A percentile compares a stretch with the other conserved stretches of the same genome.
phyloP scores from a whole-genome alignment of 1,284 basidiomycete genomes.

The Paramarasmius palmivorus region DNA sequence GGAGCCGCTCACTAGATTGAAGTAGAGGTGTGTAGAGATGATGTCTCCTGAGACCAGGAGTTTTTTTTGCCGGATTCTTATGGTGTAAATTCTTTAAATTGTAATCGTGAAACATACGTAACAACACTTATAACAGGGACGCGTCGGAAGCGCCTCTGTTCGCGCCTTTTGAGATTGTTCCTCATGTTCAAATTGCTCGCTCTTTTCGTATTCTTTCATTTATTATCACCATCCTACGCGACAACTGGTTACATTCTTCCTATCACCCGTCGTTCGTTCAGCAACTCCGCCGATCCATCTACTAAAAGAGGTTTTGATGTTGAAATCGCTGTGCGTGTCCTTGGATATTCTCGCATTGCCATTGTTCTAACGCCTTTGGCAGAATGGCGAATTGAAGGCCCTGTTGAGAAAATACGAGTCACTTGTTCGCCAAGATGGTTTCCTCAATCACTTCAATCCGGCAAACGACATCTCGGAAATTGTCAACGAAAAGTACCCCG shows the following conservation, averaged over 20 bases:
- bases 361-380: background rate
- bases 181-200: constrained; percentile 2
- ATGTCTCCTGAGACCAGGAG: too few relatives aligned
- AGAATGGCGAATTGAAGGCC: constrained; percentile 4
- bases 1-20: too few relatives aligned
- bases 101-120: too few relatives aligned
- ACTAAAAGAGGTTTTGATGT: constrained; percentile 2
- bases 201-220: background rate
- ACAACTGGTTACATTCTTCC: constrained; percentile 4
- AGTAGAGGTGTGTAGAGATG: too few relatives aligned
- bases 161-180: background rate
- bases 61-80: too few relatives aligned
- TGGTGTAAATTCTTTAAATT: too few relatives aligned
- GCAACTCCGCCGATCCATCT: background rate
- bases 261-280: constrained; percentile 9
- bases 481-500: constrained; percentile 15
- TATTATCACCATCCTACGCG: background rate
- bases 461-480: constrained; percentile 8
- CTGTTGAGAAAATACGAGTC: constrained; percentile 7
- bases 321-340: background rate
- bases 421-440: background rate
- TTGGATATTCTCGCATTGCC: background rate
- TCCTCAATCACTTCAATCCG: background rate
- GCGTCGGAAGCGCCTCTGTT: constrained; percentile 13
- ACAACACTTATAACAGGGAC: background rate